These are phyloP conservation scores for Fusarium caatingaense DNA, from an alignment of 2,329 filamentous ascomycete genomes.

Conservation along the genomic window DNA sequence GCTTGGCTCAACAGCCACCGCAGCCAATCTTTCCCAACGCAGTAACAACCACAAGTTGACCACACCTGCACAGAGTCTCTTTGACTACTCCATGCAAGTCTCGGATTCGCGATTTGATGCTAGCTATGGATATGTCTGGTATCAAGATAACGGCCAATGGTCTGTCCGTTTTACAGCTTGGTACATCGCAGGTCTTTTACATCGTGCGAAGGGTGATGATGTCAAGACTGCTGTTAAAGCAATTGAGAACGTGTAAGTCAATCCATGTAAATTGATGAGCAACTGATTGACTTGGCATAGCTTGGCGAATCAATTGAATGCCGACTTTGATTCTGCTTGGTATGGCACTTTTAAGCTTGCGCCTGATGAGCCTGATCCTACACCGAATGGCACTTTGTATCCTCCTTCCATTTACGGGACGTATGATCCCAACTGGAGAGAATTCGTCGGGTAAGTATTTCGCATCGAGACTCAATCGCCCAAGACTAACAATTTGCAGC, in stretches of 20 bases:
- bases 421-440: slow-evolving; percentile 22
- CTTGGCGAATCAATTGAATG: slow-evolving; percentile 15
- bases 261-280: fast-evolving
- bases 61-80: not conserved
- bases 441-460: slow-evolving; percentile 7
- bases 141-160: slow-evolving; percentile 57
- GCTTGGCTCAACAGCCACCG: slow-evolving; percentile 3
- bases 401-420: slow-evolving; percentile 14
- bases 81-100: slow-evolving; percentile 53
- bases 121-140: slow-evolving; percentile 57
- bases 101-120: slow-evolving; percentile 55
- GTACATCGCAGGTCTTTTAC: slow-evolving; percentile 54
- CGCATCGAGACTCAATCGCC: fast-evolving
- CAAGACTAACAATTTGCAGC: fast-evolving
- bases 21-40: slow-evolving; percentile 11
- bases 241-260: slow-evolving; percentile 18
- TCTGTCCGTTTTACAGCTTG: slow-evolving; percentile 57
- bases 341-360: slow-evolving; percentile 21
- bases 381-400: slow-evolving; percentile 4
- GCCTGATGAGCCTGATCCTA: slow-evolving; percentile 19
- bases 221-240: slow-evolving; percentile 11
- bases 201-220: slow-evolving; percentile 3
- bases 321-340: slow-evolving; percentile 12
- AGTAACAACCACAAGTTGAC: slow-evolving; percentile 16
- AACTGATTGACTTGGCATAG: not conserved